A percentile compares a stretch with the other conserved stretches of the same genome.
Evolutionary conservation across 768 basidiomycete genomes (phyloP).

Genomic region (Lactifluus pinguis): DNA sequence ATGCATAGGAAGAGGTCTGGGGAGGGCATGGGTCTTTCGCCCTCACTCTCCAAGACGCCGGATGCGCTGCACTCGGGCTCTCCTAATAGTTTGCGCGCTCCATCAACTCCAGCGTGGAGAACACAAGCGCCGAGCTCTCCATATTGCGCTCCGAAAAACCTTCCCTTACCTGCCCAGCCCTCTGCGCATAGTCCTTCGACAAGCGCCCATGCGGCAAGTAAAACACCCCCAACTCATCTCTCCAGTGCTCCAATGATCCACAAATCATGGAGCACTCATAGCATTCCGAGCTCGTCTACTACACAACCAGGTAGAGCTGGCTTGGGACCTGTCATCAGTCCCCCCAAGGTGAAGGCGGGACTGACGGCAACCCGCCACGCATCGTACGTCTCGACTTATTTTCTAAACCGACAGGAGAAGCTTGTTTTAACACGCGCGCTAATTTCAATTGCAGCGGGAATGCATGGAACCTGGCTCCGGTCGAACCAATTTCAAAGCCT

Average conservation of each 20-base stretch:
- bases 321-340: slow-evolving; percentile 59
- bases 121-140: not conserved
- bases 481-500: slow-evolving; percentile 35
- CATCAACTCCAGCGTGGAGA: not conserved
- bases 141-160: not conserved
- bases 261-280: slow-evolving; percentile 3
- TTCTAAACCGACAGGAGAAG: not conserved
- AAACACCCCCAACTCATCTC: not conserved
- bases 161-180: not conserved
- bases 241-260: not conserved
- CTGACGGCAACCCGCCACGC: slow-evolving; percentile 33
- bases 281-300: not conserved
- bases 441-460: slow-evolving; percentile 32
- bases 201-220: not conserved
- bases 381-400: slow-evolving; percentile 38
- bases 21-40: slow-evolving; percentile 3
- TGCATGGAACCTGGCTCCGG: slow-evolving; percentile 58
- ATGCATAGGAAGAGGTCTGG: slow-evolving; percentile 8
- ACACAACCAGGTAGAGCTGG: slow-evolving; percentile 22
- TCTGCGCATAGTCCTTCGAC: not conserved
- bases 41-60: slow-evolving; percentile 11
- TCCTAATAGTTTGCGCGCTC: not conserved
- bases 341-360: slow-evolving; percentile 26
- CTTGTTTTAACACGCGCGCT: not conserved
- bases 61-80: not conserved